Evolutionary conservation across 1,139 yeast species (phyloP).

Genomic region (Scheffersomyces insectosa): DNA sequence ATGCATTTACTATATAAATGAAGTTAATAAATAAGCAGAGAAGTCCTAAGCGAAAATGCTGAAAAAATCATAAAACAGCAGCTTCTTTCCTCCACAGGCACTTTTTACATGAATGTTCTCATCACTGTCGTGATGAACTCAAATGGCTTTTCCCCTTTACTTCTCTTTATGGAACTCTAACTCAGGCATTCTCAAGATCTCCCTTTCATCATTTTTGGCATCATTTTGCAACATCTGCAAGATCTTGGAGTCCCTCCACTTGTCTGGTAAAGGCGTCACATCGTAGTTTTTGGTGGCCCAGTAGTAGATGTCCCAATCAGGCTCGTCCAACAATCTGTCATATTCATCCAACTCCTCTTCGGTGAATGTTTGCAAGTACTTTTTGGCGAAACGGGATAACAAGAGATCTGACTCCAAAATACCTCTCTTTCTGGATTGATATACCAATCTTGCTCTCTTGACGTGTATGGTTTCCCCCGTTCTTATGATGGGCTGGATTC

Average conservation of each 20-base stretch:
- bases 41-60: too few species aligned
- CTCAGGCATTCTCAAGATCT: conserved; percentile 84
- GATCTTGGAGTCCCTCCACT: conserved; percentile 71
- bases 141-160: too few species aligned
- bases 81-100: too few species aligned
- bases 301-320: conserved; percentile 98
- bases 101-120: too few species aligned
- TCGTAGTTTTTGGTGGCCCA: conserved; percentile 90
- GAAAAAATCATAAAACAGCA: too few species aligned
- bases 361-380: conserved; percentile 60
- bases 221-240: conserved; percentile 68
- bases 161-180: conserved; percentile 13
- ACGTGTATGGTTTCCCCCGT: conserved; percentile 71
- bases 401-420: conserved; percentile 89
- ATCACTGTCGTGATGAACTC: too few species aligned
- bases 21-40: too few species aligned
- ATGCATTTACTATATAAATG: too few species aligned
- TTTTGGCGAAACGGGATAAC: conserved; percentile 81
- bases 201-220: conserved; percentile 71
- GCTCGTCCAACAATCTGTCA: conserved; percentile 81
- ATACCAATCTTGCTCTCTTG: conserved; percentile 81
- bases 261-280: conserved; percentile 82
- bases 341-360: conserved; percentile 78
- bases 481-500: conserved; percentile 75
- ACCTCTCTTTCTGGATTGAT: conserved; percentile 95